A percentile compares a stretch with the other conserved stretches of the same genome.
These are phyloP conservation scores for Stemphylium vesicarium DNA, from an alignment of 2,329 filamentous ascomycete genomes.

Conservation along the genomic window DNA sequence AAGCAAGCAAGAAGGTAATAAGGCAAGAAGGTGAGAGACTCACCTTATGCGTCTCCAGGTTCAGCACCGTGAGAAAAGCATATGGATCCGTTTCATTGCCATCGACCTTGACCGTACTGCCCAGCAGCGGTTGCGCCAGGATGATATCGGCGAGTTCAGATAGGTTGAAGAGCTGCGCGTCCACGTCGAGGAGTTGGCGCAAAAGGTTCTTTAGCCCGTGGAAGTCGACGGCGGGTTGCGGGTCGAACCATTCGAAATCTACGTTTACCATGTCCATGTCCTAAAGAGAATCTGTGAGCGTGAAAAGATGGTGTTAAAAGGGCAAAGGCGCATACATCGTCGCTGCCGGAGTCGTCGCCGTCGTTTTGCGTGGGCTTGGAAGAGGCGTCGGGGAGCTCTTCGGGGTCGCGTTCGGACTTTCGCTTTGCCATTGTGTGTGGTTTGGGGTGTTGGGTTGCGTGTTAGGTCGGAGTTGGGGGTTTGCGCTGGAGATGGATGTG, in stretches of 20 bases:
- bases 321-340: slow-evolving; percentile 45
- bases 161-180: slow-evolving; percentile 84
- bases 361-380: slow-evolving; percentile 38
- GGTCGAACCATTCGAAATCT: slow-evolving; percentile 99
- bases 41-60: slow-evolving; percentile 75
- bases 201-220: slow-evolving; percentile 90
- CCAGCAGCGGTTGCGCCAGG: slow-evolving; percentile 82
- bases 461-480: no score
- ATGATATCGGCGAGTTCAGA: slow-evolving; percentile 86
- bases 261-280: slow-evolving; percentile 92
- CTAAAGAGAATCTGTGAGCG: no score
- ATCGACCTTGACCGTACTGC: slow-evolving; percentile 96
- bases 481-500: no score
- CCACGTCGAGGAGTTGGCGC: slow-evolving; percentile 89
- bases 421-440: slow-evolving; percentile 44
- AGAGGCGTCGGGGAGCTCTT: slow-evolving; percentile 46
- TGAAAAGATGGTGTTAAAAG: no score
- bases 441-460: not conserved
- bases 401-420: slow-evolving; percentile 42
- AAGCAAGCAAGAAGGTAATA: no score
- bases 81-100: slow-evolving; percentile 92
- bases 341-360: slow-evolving; percentile 47
- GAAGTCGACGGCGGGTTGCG: slow-evolving; percentile 86
- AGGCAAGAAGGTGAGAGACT: not conserved
- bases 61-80: slow-evolving; percentile 88